phyloP scores from a whole-genome alignment of 805 yeast species.

The Blastobotrys peoriensis region DNA sequence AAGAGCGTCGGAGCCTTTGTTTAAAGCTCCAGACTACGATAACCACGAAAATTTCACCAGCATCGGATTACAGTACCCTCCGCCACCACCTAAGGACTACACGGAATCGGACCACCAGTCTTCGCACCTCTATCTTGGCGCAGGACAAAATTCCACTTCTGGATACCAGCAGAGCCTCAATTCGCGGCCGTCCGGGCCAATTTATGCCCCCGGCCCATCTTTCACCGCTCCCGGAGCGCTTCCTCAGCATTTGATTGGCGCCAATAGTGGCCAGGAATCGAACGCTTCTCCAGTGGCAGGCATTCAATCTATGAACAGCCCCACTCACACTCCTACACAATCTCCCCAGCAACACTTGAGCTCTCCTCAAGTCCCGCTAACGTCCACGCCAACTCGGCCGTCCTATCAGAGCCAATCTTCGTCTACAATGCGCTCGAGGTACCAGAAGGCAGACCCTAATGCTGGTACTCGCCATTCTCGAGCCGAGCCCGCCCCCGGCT shows the following conservation, averaged over 20 bases:
- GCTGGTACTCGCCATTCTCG: conserved; percentile 5
- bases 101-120: background rate
- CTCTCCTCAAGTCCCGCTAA: background rate
- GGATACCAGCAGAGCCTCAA: background rate
- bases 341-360: too few relatives aligned
- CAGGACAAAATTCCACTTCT: background rate
- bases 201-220: background rate
- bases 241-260: background rate
- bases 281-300: background rate
- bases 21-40: too few relatives aligned
- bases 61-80: too few relatives aligned
- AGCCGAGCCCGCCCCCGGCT: conserved; percentile 5
- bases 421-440: background rate
- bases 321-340: background rate
- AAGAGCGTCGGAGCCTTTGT: too few relatives aligned
- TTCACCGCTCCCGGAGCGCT: background rate
- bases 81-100: conserved; percentile 7
- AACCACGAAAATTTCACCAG: too few relatives aligned
- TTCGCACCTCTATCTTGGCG: background rate
- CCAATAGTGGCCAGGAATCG: background rate
- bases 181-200: background rate
- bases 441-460: background rate
- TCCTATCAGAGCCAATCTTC: background rate
- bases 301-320: background rate
- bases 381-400: background rate